Evolutionary conservation across 2,329 filamentous ascomycete genomes (phyloP), one percentile per base, ranked within the genome.

Genomic region (Alternaria sp.): DNA sequence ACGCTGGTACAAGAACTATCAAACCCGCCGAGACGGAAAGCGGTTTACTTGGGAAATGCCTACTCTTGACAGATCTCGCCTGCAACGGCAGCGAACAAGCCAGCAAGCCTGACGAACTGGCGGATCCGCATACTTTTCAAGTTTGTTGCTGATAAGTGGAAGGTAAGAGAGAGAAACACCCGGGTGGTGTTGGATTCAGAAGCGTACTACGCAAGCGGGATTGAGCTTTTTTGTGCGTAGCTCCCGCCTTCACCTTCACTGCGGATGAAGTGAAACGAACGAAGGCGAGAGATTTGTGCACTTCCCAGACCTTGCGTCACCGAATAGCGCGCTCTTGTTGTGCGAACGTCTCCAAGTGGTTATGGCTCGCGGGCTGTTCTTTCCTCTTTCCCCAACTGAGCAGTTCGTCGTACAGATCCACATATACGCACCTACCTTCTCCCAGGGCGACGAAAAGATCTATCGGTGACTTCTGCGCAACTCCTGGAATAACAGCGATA

Each of bases 51-150:
- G 36, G 36, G n/a, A 0, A 0, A 30, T 51, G 7, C 56, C 21
- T 45, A 52, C 46, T 44, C 11, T 30, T 19, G 46, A 26, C 46
- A 59, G 21, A 45, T 45, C 25, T 59, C 56, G 13, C 46, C 56
- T 25, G 19, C 25, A 6, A 32, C 47, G 9, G n/a, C 7, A 4
- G 21, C 23, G 15, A 45, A 5, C 3, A 44, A 15, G 46, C 6
- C 36, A 25, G 26, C 19, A n/a, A 59, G 30, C 17, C 47, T 25
- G 15, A 52, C 8, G 25, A 59, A 7, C 1, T 21, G 12, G 19
- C 13, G 1, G 13, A 44, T 43, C 44, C 25, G 19, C 46, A 59
- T 52, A 12, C 7, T 19, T 28, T 13, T 2, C 17, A 21, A 7
- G 36, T 40, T 40, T 5, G 15, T 40, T 40, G 36, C 36, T 4